phyloP scores from a whole-genome alignment of 2,329 filamentous ascomycete species.

The Hymenoscyphus fructigenus region DNA sequence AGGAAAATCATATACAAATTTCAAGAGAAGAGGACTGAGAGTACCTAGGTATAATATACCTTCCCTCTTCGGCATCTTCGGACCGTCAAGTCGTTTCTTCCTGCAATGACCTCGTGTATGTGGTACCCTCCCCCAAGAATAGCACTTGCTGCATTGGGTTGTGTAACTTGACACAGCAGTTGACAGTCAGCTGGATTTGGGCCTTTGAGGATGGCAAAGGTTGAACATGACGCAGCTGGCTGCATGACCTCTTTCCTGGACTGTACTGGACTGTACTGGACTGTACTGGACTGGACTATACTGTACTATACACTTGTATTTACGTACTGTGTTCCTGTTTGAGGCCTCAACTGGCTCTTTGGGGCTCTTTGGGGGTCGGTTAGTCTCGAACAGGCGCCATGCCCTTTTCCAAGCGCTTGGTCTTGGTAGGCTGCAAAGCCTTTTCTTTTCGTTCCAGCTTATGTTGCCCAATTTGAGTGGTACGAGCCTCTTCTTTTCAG shows the following conservation, averaged over 20 bases:
- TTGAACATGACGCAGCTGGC: background rate
- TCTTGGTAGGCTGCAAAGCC: background rate
- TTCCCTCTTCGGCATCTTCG: background rate
- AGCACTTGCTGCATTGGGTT: conserved; percentile 5
- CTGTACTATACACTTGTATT: background rate
- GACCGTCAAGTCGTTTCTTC: background rate
- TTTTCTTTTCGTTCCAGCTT: background rate
- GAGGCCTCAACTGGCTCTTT: background rate
- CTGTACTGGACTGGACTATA: background rate
- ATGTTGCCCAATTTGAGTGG: background rate
- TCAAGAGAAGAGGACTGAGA: background rate
- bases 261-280: background rate
- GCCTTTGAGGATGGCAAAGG: background rate
- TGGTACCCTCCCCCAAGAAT: background rate
- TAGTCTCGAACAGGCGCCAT: background rate
- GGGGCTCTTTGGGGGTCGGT: too few relatives aligned
- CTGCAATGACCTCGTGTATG: background rate
- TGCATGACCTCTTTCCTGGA: background rate
- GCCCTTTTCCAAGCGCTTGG: background rate
- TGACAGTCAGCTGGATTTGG: background rate
- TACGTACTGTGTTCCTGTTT: background rate
- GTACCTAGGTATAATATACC: background rate
- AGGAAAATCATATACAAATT: too few relatives aligned
- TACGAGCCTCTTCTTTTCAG: background rate
- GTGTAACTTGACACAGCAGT: conserved; percentile 5